Base-by-base conservation (phyloP, 2,329 filamentous ascomycete species). In the Aspergillus proliferans region DNA sequence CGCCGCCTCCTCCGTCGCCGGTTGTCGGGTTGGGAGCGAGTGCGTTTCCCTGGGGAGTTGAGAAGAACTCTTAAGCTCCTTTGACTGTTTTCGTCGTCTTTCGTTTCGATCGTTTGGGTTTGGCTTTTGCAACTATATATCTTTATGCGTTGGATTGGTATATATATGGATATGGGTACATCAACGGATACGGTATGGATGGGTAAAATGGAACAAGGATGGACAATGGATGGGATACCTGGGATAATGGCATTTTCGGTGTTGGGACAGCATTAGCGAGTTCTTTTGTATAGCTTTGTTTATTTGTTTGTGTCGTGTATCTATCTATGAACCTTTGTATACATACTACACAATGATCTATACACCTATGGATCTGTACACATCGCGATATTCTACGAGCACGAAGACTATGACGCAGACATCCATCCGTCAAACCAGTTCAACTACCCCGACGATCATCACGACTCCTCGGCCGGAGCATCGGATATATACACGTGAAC, bases 1-100 rank as follows among this genome's bases (percentile, higher is more conserved):
- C 63, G 4, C 60, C 62, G 26, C 64, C 63, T 40, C 62, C 64
- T 19, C 65, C 63, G 43, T 64, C 64, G 3, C 65, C 64, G 6
- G 62, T 63, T 18, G 10, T 30, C 7, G 26, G 26, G 26, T 30
- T 30, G 26, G 55, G 57, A 22, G 57, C 55, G 34, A 52, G 54
- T 28, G 49, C 45, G 41, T 36, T 46, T 2, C 30, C 52, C 15
- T 52, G 50, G 50, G 43, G 42, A 33, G 21, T 45, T 14, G 46
- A 41, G 38, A 41, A 34, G 28, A 26, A 21, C 18, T 15, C 38
- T 40, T 40, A 40, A 40, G n/a, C 38, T 28, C 26, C 26, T 28
- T 26, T 46, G 9, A 8, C 21, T 47, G 15, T 26, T 36, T 21
- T 18, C 21, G 2, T 21, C 8, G 6, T 22, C 6, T 40, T 19